phyloP scores from a whole-genome alignment of 192 early-diverging fungal species.

The Coemansia sp. region DNA sequence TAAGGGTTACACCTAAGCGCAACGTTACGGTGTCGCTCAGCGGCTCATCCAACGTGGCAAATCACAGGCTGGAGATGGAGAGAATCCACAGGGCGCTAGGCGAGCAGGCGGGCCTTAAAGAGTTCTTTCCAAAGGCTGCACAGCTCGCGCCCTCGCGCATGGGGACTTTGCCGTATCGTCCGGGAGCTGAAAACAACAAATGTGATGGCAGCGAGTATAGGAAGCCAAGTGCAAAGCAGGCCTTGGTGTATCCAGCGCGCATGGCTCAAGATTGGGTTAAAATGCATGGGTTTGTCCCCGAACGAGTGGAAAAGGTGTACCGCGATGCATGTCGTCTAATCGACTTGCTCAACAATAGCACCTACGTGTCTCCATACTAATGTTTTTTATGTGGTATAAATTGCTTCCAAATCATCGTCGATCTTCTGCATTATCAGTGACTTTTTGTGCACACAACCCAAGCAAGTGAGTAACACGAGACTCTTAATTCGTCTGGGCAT shows the following conservation, averaged over 20 bases:
- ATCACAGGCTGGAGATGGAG: slow-evolving; percentile 24
- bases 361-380: slow-evolving; percentile 44
- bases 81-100: slow-evolving; percentile 28
- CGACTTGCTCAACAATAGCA: slow-evolving; percentile 48
- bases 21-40: slow-evolving; percentile 18
- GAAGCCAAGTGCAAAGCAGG: background rate
- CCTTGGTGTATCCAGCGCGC: slow-evolving; percentile 28
- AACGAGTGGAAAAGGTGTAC: slow-evolving; percentile 27
- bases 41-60: slow-evolving; percentile 28
- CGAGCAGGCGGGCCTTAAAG: slow-evolving; percentile 11
- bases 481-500: background rate
- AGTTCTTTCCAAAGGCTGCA: slow-evolving; percentile 24
- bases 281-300: slow-evolving; percentile 46
- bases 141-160: background rate
- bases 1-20: background rate
- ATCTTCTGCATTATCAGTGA: background rate
- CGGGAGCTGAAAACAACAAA: background rate
- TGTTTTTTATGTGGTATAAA: background rate
- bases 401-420: background rate
- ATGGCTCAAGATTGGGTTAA: slow-evolving; percentile 35
- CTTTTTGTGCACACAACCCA: too few relatives aligned
- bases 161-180: background rate
- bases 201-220: background rate
- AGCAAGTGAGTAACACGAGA: background rate
- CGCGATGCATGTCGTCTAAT: slow-evolving; percentile 33